Evolutionary conservation across 1,284 basidiomycete genomes (phyloP).

Genomic region (Earliella scabrosa): DNA sequence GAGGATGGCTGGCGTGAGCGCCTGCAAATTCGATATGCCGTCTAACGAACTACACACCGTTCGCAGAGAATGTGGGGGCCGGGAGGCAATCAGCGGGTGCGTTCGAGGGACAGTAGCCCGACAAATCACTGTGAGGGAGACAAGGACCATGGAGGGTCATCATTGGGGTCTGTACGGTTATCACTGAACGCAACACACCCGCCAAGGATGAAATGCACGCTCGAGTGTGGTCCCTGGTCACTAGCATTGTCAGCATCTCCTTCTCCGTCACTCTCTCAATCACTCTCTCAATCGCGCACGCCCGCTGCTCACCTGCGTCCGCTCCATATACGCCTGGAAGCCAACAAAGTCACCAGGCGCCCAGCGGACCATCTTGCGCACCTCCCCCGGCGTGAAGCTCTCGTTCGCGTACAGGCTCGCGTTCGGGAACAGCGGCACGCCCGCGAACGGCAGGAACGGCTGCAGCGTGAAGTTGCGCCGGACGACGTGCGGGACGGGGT

Average conservation of each 20-base stretch:
- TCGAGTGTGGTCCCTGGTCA: conserved; percentile 34
- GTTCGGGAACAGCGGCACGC: conserved; percentile 27
- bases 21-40: too few relatives aligned
- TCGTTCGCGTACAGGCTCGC: conserved; percentile 31
- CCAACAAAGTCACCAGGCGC: conserved; percentile 38
- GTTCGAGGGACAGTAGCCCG: conserved; percentile 30
- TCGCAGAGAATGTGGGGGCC: conserved; percentile 34
- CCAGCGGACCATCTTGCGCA: conserved; percentile 33
- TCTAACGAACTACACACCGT: conserved; percentile 24
- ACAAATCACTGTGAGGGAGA: conserved; percentile 30
- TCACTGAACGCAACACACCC: conserved; percentile 32
- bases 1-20: too few relatives aligned
- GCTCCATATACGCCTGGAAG: conserved; percentile 41
- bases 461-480: conserved; percentile 42
- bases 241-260: too few relatives aligned
- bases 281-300: too few relatives aligned
- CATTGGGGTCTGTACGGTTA: neutral
- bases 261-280: too few relatives aligned
- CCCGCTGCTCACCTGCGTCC: conserved; percentile 32
- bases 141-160: too few relatives aligned
- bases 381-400: conserved; percentile 34
- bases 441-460: conserved; percentile 30
- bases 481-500: conserved; percentile 39
- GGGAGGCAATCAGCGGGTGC: conserved; percentile 26
- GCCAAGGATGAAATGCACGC: conserved; percentile 34